Evolutionary conservation across 139 green algal species (phyloP), one percentile per base, ranked within the genome.

Genomic region (Chlorella sp.): DNA sequence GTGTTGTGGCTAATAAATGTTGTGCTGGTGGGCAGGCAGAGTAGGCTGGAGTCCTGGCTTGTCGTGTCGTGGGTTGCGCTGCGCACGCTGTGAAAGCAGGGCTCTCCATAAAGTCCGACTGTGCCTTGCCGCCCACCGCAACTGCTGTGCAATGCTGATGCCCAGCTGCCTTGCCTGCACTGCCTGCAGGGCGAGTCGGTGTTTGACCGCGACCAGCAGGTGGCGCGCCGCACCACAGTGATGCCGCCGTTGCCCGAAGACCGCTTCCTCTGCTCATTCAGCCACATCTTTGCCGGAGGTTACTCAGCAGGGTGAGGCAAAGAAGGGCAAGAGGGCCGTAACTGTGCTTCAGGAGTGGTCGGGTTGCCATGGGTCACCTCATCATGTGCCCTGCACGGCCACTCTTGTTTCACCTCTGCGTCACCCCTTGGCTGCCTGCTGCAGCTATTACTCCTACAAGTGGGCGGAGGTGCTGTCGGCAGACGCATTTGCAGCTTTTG

Each of bases 261-360:
- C 92, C 91, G 97, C 75, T 99, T 99, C 94, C 91, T 99, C 39
- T 99, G 96, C 92, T 86, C 85, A 65, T 99, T 99, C 88, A 82
- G 71, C 26, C 97, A 99, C 92, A 99, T 99, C 88, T 99, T 99
- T 89, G 95, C 97, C 1, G 97, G 96, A 18, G 95, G 95, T 16
- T 99, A 99, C 85, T 88, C 85, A 4, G 96, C 95, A 6, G 96
- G 95, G 3, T 82, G 76, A 65, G 51, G 44, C 44, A 9, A 51
- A 16, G 9, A 51, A 9, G 44, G 44, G 44, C 44, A 9, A 51
- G 7, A 51, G n/a, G n/a, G n/a, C n/a, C n/a, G n/a, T n/a, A n/a
- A n/a, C n/a, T n/a, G n/a, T n/a, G n/a, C n/a, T n/a, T n/a, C n/a
- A n/a, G n/a, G n/a, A n/a, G n/a, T n/a, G n/a, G n/a, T n/a, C n/a